Percentiles rank a stretch among this genome's conserved stretches.
These are phyloP conservation scores for Fusarium sp. DNA, from an alignment of 2,329 filamentous ascomycete genomes.

Conservation along the genomic window DNA sequence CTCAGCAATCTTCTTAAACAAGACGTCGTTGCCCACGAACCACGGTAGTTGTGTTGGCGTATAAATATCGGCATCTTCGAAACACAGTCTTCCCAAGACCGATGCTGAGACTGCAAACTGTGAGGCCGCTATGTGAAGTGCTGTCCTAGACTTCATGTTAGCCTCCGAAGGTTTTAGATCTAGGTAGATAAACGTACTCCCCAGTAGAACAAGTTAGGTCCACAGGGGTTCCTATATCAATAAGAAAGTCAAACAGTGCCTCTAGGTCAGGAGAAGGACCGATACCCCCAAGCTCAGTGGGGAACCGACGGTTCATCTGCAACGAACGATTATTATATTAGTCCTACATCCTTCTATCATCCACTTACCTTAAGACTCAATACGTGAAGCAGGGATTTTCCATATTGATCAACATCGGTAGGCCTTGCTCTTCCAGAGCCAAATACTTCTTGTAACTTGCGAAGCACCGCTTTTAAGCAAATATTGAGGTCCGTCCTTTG, in stretches of 20 bases:
- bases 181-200: fast-evolving
- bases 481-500: no score
- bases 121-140: neutral
- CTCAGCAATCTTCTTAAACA: neutral
- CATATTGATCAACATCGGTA: neutral
- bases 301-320: neutral
- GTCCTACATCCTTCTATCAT: no score
- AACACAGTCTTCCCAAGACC: fast-evolving
- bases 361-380: no score
- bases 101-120: fast-evolving
- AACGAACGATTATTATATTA: no score
- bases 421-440: neutral
- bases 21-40: fast-evolving
- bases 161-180: no score
- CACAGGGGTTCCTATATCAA: neutral
- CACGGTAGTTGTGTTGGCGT: fast-evolving
- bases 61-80: neutral
- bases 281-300: no score
- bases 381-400: neutral
- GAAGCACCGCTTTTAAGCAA: neutral
- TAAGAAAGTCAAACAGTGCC: neutral
- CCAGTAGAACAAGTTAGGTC: fast-evolving
- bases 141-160: neutral
- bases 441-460: neutral
- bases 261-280: neutral